A percentile compares a stretch with the other conserved stretches of the same genome.
Conservation (phyloP, 495 filamentous ascomycete species). For the Arthonia radiata region DNA sequence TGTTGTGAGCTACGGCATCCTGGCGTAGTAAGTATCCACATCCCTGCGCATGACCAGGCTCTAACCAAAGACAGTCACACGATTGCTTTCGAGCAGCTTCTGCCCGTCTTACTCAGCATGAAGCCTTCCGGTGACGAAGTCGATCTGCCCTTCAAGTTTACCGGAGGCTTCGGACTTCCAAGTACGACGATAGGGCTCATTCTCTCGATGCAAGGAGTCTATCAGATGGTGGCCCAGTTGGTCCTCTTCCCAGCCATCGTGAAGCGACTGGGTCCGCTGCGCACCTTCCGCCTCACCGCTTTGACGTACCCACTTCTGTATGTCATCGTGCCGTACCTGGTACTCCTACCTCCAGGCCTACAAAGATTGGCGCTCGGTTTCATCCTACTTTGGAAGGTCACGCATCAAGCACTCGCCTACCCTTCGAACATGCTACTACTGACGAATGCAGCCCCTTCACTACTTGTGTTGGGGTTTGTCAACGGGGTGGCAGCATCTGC, state of each 20-base stretch:
- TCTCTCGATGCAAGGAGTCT: slow-evolving; percentile 68
- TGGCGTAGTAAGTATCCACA: slow-evolving; percentile 61
- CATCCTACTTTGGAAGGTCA: slow-evolving; percentile 69
- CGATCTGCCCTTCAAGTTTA: slow-evolving; percentile 63
- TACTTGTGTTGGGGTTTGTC: slow-evolving; percentile 61
- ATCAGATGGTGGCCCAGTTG: slow-evolving; percentile 64
- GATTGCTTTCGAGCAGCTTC: slow-evolving; percentile 81
- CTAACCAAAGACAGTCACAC: slow-evolving; percentile 36
- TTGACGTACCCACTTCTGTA: slow-evolving; percentile 75
- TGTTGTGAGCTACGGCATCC: slow-evolving; percentile 72
- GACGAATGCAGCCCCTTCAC: slow-evolving; percentile 57
- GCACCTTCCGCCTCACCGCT: slow-evolving; percentile 56
- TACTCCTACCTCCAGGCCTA: slow-evolving; percentile 45
- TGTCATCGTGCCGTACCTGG: slow-evolving; percentile 65
- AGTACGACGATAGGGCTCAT: slow-evolving; percentile 70
- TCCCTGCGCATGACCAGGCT: slow-evolving; percentile 2
- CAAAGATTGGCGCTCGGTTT: slow-evolving; percentile 49
- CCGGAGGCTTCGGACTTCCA: slow-evolving; percentile 57
- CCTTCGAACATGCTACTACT: slow-evolving; percentile 68
- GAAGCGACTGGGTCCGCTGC: slow-evolving; percentile 43
- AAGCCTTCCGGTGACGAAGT: slow-evolving; percentile 26
- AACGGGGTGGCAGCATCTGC: slow-evolving; percentile 83
- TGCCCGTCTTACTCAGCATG: slow-evolving; percentile 78
- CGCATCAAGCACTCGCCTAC: slow-evolving; percentile 62
- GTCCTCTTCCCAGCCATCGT: slow-evolving; percentile 59